phyloP scores from a whole-genome alignment of 2,329 filamentous ascomycete species.

The Talaromyces rugulosus region DNA sequence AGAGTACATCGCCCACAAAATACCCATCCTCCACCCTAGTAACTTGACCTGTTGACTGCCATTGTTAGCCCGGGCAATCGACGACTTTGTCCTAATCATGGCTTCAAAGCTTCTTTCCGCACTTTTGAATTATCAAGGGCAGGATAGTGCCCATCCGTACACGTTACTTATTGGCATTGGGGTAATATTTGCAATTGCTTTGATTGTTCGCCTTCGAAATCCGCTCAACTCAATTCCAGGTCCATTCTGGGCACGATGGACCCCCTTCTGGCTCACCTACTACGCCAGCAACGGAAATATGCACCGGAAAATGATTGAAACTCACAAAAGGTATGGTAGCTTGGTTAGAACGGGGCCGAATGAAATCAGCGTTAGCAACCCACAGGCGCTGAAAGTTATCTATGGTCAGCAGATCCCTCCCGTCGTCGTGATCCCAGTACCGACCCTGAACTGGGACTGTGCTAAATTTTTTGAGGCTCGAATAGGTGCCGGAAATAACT shows the following conservation, averaged over 20 bases:
- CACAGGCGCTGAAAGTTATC: background rate
- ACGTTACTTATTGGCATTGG: background rate
- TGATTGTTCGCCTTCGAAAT: background rate
- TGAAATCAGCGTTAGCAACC: background rate
- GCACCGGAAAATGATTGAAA: background rate
- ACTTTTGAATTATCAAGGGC: background rate
- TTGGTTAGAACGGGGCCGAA: background rate
- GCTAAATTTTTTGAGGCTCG: background rate
- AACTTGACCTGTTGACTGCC: background rate
- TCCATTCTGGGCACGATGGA: background rate
- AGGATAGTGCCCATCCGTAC: background rate
- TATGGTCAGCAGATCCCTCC: background rate
- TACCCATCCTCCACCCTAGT: background rate
- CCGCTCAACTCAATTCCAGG: background rate
- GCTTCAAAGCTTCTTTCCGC: background rate
- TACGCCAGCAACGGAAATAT: background rate
- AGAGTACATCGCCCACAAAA: background rate
- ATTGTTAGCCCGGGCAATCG: background rate
- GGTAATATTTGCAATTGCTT: background rate
- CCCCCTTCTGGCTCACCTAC: background rate
- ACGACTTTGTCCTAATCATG: background rate
- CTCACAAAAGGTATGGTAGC: background rate
- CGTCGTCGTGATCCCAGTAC: background rate
- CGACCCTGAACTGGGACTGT: background rate
- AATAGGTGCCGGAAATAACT: conserved; percentile 35